phyloP scores from a whole-genome alignment of 768 basidiomycete species.

The Lyophyllum atratum region DNA sequence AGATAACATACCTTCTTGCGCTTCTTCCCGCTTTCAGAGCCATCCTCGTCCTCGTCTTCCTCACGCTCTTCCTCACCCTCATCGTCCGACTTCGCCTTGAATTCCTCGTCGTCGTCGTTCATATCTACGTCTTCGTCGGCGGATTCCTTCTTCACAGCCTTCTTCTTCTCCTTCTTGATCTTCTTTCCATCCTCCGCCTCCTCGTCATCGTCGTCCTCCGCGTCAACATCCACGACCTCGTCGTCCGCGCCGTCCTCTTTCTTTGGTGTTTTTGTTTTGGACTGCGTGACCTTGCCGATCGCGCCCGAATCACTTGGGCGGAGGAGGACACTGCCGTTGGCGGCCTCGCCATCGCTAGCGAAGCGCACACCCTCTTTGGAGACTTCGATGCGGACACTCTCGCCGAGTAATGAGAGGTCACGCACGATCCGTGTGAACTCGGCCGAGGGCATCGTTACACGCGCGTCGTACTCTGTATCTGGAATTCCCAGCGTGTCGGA shows the following conservation, averaged over 20 bases:
- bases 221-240: conserved; percentile 48
- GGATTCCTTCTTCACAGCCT: conserved; percentile 49
- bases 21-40: conserved; percentile 61
- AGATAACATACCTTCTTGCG: conserved; percentile 57
- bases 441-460: conserved; percentile 79
- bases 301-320: conserved; percentile 67
- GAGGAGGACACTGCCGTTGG: conserved; percentile 84
- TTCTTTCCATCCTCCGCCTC: conserved; percentile 52
- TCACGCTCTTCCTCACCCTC: conserved; percentile 58
- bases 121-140: conserved; percentile 48
- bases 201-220: conserved; percentile 45
- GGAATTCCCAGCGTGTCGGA: conserved; percentile 93
- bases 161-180: conserved; percentile 40
- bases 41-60: conserved; percentile 52
- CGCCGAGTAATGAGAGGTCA: conserved; percentile 88
- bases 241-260: conserved; percentile 45
- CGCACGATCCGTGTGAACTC: conserved; percentile 95
- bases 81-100: conserved; percentile 51
- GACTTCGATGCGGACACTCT: conserved; percentile 94
- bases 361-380: conserved; percentile 96
- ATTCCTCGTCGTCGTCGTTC: conserved; percentile 51
- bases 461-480: conserved; percentile 95
- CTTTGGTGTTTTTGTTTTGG: conserved; percentile 34
- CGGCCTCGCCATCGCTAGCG: conserved; percentile 90
- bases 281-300: conserved; percentile 44